These are phyloP conservation scores for Phaeosphaeriaceae sp. DNA, from an alignment of 2,329 filamentous ascomycete genomes.

Conservation along the genomic window DNA sequence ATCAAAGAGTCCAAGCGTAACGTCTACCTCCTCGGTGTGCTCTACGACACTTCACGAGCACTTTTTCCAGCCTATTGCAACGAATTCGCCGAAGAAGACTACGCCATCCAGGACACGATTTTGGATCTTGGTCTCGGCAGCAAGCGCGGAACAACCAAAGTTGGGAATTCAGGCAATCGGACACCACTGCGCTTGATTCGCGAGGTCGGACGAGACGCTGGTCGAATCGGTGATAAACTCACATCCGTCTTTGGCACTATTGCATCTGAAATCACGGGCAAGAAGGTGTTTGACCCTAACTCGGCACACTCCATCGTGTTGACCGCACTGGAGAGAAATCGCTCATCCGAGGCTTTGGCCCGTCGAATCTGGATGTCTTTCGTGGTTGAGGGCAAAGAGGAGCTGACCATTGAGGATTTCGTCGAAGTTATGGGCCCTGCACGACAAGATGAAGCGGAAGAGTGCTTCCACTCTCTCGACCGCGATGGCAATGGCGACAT, in stretches of 20 bases:
- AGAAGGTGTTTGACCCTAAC: conserved; percentile 92
- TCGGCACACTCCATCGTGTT: conserved; percentile 89
- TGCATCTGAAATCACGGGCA: conserved; percentile 92
- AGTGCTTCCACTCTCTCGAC: conserved; percentile 83
- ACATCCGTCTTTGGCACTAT: conserved; percentile 93
- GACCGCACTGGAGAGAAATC: conserved; percentile 83
- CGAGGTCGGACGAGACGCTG: conserved; percentile 68
- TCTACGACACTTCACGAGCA: conserved; percentile 88
- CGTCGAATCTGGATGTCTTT: conserved; percentile 98
- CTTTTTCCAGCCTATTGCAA: conserved; percentile 92
- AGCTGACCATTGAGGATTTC: conserved; percentile 81
- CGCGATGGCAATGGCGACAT: conserved; percentile 92
- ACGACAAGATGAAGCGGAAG: conserved; percentile 79
- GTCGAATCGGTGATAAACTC: conserved; percentile 88
- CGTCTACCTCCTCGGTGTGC: conserved; percentile 77
- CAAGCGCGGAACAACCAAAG: conserved; percentile 57
- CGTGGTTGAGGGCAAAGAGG: conserved; percentile 85
- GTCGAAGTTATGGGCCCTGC: conserved; percentile 82
- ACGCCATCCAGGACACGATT: conserved; percentile 78
- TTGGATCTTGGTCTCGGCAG: conserved; percentile 67
- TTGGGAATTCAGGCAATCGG: conserved; percentile 65
- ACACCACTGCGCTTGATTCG: conserved; percentile 82
- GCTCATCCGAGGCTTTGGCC: conserved; percentile 89
- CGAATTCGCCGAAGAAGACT: conserved; percentile 91
- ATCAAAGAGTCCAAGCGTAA: conserved; percentile 93